phyloP scores from a whole-genome alignment of 2,329 filamentous ascomycete genomes.

The Exophiala viscosa region DNA sequence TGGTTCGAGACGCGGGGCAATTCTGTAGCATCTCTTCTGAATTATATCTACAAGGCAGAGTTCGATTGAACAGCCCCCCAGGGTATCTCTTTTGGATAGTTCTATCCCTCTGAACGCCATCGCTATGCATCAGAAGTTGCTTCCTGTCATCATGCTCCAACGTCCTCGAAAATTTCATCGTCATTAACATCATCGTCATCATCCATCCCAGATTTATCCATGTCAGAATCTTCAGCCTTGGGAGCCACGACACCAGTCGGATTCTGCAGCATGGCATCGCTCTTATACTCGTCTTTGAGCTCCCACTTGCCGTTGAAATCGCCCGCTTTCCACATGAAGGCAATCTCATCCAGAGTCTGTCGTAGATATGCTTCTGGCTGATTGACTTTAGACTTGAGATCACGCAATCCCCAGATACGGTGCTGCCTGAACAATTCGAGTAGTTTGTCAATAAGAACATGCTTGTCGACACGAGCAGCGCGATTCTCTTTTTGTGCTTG shows the following conservation, averaged over 20 bases:
- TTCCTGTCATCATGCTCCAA: constrained; percentile 8
- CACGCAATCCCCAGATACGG: constrained; percentile 91
- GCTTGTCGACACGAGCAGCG: constrained; percentile 81
- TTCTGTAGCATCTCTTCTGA: background rate
- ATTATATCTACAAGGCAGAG: background rate
- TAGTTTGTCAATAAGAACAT: constrained; percentile 81
- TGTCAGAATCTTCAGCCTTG: constrained; percentile 26
- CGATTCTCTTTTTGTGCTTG: constrained; percentile 67
- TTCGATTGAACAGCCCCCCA: constrained; percentile 30
- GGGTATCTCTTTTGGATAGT: constrained; percentile 35
- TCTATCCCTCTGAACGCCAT: constrained; percentile 37
- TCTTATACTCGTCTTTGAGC: constrained; percentile 34
- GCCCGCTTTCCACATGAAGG: constrained; percentile 27
- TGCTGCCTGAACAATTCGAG: constrained; percentile 79
- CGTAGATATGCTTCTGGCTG: constrained; percentile 95
- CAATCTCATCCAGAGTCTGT: constrained; percentile 62
- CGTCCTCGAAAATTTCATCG: constrained; percentile 27
- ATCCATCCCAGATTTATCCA: constrained; percentile 26
- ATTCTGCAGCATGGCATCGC: constrained; percentile 31
- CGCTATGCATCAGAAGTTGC: constrained; percentile 10
- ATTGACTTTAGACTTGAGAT: constrained; percentile 69
- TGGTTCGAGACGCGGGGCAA: background rate
- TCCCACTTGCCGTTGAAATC: constrained; percentile 32
- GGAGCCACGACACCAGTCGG: constrained; percentile 22
- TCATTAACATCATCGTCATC: constrained; percentile 28